These are phyloP conservation scores for Kwoniella botswanensis DNA, from an alignment of 768 basidiomycete genomes.

Conservation along the genomic window DNA sequence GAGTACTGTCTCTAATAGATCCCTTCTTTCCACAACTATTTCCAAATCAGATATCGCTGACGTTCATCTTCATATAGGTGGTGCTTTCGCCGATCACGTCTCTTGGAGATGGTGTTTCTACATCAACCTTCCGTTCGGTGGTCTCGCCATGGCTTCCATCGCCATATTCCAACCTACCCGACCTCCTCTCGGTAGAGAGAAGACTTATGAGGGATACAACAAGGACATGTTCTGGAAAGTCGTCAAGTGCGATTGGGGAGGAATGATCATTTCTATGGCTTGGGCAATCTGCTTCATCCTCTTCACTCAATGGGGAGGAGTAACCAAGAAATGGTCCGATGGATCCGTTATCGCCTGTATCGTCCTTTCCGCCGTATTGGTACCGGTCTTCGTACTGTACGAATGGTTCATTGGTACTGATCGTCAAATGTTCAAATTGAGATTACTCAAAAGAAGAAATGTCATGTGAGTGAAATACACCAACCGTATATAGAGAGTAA, in stretches of 20 bases:
- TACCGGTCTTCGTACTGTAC: slow-evolving; percentile 58
- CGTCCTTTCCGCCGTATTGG: slow-evolving; percentile 52
- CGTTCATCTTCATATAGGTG: neutral
- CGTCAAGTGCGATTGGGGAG: slow-evolving; percentile 54
- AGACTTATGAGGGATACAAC: slow-evolving; percentile 50
- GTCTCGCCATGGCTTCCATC: slow-evolving; percentile 45
- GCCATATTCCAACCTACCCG: slow-evolving; percentile 40
- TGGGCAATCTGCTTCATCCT: slow-evolving; percentile 53
- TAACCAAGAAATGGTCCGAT: slow-evolving; percentile 62
- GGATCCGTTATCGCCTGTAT: slow-evolving; percentile 59
- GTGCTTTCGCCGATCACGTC: slow-evolving; percentile 56
- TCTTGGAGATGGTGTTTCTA: slow-evolving; percentile 64
- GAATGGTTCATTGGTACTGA: slow-evolving; percentile 56
- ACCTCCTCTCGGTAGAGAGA: slow-evolving; percentile 48
- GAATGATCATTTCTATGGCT: slow-evolving; percentile 40
- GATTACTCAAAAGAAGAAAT: slow-evolving; percentile 55
- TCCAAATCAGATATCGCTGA: too few species aligned
- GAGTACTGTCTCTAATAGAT: slow-evolving; percentile 56
- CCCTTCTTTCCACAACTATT: slow-evolving; percentile 13
- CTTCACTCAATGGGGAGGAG: slow-evolving; percentile 56
- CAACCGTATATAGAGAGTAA: too few species aligned
- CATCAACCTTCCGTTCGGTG: slow-evolving; percentile 59
- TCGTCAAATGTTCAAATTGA: slow-evolving; percentile 60
- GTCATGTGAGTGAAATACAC: slow-evolving; percentile 41
- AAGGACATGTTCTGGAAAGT: slow-evolving; percentile 50